Evolutionary conservation across 306 rosid species (phyloP).

Genomic region (Acacia melanoxylon): DNA sequence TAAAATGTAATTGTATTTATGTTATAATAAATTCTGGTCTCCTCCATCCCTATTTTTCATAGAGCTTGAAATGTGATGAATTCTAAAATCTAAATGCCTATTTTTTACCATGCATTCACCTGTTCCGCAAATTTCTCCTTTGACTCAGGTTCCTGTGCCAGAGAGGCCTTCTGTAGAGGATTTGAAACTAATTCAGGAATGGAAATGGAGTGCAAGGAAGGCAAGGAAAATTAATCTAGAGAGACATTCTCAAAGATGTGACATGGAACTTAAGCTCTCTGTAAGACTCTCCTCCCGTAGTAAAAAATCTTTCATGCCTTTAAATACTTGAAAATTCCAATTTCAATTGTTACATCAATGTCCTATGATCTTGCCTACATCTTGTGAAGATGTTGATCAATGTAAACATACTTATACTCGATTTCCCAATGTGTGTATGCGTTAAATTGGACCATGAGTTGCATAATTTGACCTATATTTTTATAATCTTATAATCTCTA

Average conservation of each 20-base stretch:
- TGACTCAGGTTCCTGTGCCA: conserved; percentile 63
- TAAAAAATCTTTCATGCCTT: too few species aligned
- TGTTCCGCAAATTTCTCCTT: not conserved
- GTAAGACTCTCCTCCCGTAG: conserved; percentile 53
- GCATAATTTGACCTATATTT: too few species aligned
- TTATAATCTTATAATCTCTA: too few species aligned
- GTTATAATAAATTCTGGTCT: not conserved
- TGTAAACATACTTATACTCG: too few species aligned
- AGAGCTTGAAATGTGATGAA: not conserved
- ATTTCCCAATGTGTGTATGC: too few species aligned
- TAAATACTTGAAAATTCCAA: too few species aligned
- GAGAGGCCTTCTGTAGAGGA: conserved; percentile 63
- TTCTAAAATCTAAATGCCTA: not conserved
- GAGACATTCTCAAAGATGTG: conserved; percentile 85
- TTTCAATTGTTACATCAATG: not conserved
- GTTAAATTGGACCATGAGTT: too few species aligned
- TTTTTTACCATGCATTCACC: conserved; percentile 1
- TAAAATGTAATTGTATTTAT: not conserved
- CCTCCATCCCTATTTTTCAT: not conserved
- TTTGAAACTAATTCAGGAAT: conserved; percentile 66
- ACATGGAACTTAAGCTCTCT: conserved; percentile 81
- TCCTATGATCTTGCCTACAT: conserved; percentile 7
- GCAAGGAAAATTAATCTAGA: conserved; percentile 79
- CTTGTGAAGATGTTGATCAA: too few species aligned
- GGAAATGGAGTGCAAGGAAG: conserved; percentile 74